phyloP scores from a whole-genome alignment of 2,329 filamentous ascomycete species.

The Raffaelea albimanens region DNA sequence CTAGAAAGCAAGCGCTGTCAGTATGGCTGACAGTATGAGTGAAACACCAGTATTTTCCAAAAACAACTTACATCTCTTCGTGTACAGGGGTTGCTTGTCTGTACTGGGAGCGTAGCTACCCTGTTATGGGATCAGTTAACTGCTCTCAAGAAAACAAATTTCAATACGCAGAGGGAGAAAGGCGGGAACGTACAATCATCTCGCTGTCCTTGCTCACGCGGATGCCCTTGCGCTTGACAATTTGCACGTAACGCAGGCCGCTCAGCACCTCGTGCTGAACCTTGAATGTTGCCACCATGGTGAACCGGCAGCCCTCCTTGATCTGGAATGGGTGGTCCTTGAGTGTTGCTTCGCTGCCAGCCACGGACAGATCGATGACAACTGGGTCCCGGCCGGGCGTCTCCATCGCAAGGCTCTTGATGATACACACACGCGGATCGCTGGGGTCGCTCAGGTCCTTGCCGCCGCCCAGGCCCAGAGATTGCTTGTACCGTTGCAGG shows the following conservation, averaged over 20 bases:
- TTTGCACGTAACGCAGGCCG: slow-evolving; percentile 90
- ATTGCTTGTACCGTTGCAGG: slow-evolving; percentile 94
- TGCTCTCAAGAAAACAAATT: slow-evolving; percentile 12
- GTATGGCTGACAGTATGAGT: background rate
- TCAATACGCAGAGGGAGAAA: background rate
- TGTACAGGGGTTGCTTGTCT: slow-evolving; percentile 72
- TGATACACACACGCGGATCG: slow-evolving; percentile 86
- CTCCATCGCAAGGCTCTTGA: slow-evolving; percentile 82
- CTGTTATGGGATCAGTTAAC: slow-evolving; percentile 30
- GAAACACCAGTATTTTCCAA: background rate
- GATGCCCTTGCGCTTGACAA: slow-evolving; percentile 83
- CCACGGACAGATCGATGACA: slow-evolving; percentile 72
- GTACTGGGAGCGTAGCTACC: slow-evolving; percentile 92
- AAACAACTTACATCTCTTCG: slow-evolving; percentile 73
- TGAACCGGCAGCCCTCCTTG: slow-evolving; percentile 90
- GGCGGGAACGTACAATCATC: slow-evolving; percentile 68
- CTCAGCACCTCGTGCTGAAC: slow-evolving; percentile 95
- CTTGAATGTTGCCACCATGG: slow-evolving; percentile 89
- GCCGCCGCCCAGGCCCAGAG: slow-evolving; percentile 74
- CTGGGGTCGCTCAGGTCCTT: slow-evolving; percentile 64
- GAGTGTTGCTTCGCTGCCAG: slow-evolving; percentile 65
- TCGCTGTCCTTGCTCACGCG: slow-evolving; percentile 87
- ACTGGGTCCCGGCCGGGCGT: slow-evolving; percentile 75
- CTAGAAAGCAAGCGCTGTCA: slow-evolving; percentile 36
- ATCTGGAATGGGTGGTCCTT: slow-evolving; percentile 94